Evolutionary conservation across 805 yeast genomes (phyloP).

Genomic region (Yarrowia bubula): DNA sequence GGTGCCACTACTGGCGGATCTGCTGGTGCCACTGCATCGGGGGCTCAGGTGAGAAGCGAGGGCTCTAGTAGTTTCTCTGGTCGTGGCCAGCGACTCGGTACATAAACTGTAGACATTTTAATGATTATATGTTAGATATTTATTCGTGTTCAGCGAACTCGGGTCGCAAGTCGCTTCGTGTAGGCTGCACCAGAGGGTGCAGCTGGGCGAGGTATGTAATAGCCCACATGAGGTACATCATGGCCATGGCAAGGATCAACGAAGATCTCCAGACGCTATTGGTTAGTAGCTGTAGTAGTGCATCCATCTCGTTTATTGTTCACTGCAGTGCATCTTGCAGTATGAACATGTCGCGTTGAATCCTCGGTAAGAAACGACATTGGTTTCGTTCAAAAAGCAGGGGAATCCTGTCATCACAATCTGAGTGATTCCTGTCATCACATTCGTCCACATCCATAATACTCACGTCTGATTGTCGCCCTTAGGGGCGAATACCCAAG

Average conservation of each 20-base stretch:
- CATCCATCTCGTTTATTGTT: no score
- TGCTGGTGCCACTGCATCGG: background rate
- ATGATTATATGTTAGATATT: background rate
- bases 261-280: constrained; percentile 63
- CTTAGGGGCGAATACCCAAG: constrained; percentile 87
- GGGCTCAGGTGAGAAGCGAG: background rate
- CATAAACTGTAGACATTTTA: constrained; percentile 24
- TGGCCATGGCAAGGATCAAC: constrained; percentile 61
- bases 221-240: constrained; percentile 91
- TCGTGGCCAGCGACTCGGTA: constrained; percentile 35
- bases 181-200: constrained; percentile 89
- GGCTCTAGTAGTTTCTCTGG: constrained; percentile 30
- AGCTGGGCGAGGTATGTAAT: constrained; percentile 79
- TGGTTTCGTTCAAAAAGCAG: background rate
- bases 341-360: background rate
- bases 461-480: constrained; percentile 63
- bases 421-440: background rate
- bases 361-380: no score
- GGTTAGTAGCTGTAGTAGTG: background rate
- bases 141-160: constrained; percentile 50
- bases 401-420: background rate
- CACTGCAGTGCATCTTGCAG: background rate
- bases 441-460: background rate
- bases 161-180: constrained; percentile 85
- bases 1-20: background rate